Evolutionary conservation across 345 rosid genomes (phyloP).

Genomic region (Eucalyptus urophylla): DNA sequence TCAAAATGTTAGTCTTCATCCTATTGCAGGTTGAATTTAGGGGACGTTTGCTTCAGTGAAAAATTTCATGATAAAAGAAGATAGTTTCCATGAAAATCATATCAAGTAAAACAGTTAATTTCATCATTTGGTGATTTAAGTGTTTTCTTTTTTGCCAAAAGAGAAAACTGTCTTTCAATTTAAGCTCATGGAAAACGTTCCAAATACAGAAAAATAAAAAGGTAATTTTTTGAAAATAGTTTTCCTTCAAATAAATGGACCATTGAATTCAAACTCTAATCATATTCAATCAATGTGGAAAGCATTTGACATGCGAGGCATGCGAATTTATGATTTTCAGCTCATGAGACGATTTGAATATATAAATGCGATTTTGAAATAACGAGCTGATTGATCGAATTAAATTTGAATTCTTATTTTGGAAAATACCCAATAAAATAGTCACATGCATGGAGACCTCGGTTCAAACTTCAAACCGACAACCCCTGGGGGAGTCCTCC

Average conservation of each 20-base stretch:
- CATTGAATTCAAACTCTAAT: neutral
- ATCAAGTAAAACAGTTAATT: neutral
- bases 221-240: fast-evolving
- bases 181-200: neutral
- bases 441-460: neutral
- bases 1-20: neutral
- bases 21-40: fast-evolving
- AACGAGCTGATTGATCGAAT: neutral
- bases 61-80: neutral
- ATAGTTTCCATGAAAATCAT: neutral
- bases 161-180: neutral
- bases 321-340: neutral
- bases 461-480: neutral
- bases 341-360: neutral
- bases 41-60: fast-evolving
- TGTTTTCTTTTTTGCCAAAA: neutral
- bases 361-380: neutral
- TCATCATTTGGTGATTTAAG: neutral
- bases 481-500: neutral
- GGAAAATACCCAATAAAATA: neutral
- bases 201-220: too few species aligned
- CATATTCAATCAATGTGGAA: neutral
- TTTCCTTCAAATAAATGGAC: fast-evolving
- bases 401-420: neutral
- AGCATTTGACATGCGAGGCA: neutral